A percentile compares a stretch with the other conserved stretches of the same genome.
These are phyloP conservation scores for Malassezia obtusa DNA, from an alignment of 1,284 basidiomycete genomes.

Conservation along the genomic window DNA sequence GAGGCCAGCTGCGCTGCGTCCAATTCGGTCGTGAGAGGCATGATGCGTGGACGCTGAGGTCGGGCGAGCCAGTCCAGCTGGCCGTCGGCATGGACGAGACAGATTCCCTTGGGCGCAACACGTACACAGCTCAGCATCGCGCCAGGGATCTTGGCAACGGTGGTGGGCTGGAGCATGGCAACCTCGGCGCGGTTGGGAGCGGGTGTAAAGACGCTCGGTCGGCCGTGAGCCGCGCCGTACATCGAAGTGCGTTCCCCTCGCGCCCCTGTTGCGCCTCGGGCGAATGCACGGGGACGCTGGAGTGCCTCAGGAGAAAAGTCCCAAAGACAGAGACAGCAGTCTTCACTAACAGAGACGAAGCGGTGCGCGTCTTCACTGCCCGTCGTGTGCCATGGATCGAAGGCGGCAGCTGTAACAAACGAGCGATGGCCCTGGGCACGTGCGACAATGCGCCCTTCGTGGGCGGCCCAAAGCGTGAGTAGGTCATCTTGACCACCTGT, in stretches of 20 bases:
- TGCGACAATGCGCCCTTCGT: slow-evolving; percentile 60
- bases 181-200: slow-evolving; percentile 6
- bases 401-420: slow-evolving; percentile 78
- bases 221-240: not conserved
- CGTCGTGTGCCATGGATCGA: slow-evolving; percentile 63
- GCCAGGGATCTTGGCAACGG: not conserved
- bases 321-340: slow-evolving; percentile 39
- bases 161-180: slow-evolving; percentile 4
- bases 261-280: not conserved
- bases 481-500: slow-evolving; percentile 88
- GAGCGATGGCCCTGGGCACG: slow-evolving; percentile 92
- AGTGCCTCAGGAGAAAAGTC: slow-evolving; percentile 25
- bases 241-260: not conserved
- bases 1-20: not conserved
- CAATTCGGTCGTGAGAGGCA: not conserved
- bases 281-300: slow-evolving; percentile 1
- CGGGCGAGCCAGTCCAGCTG: slow-evolving; percentile 6
- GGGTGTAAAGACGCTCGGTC: not conserved
- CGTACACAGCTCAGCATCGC: slow-evolving; percentile 2
- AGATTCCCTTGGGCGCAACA: not conserved
- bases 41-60: not conserved
- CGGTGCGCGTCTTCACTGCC: slow-evolving; percentile 50
- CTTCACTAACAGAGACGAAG: slow-evolving; percentile 40
- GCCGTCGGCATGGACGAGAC: slow-evolving; percentile 11
- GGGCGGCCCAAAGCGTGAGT: slow-evolving; percentile 55